phyloP scores from a whole-genome alignment of 2,329 filamentous ascomycete genomes.

The Daldinia eschscholtzii region DNA sequence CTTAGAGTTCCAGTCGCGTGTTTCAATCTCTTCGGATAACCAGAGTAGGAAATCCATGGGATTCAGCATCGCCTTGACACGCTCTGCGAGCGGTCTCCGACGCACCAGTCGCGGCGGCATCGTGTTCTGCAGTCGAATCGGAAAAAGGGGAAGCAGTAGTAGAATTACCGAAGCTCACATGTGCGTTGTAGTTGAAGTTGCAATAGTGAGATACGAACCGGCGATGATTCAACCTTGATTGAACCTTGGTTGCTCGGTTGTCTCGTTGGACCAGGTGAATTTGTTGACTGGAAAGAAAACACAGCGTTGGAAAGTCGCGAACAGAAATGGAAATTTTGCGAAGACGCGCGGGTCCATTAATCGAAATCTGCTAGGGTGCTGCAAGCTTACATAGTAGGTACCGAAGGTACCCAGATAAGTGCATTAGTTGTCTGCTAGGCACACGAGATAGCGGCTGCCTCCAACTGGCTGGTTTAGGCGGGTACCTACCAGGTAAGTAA shows the following conservation, averaged over 20 bases:
- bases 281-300: slow-evolving; percentile 42
- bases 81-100: slow-evolving; percentile 81
- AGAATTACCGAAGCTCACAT: slow-evolving; percentile 34
- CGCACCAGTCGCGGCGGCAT: slow-evolving; percentile 88
- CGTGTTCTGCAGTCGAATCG: slow-evolving; percentile 49
- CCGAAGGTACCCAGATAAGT: background rate
- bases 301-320: slow-evolving; percentile 18
- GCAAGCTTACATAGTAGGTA: slow-evolving; percentile 6
- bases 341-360: slow-evolving; percentile 21
- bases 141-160: background rate
- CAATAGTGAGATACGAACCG: slow-evolving; percentile 8
- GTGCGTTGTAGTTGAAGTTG: slow-evolving; percentile 6
- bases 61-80: slow-evolving; percentile 83
- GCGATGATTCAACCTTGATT: background rate
- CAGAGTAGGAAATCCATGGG: slow-evolving; percentile 91
- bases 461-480: slow-evolving; percentile 24
- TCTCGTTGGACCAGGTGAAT: background rate
- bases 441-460: slow-evolving; percentile 15
- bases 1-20: slow-evolving; percentile 89
- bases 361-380: slow-evolving; percentile 16
- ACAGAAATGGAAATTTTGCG: slow-evolving; percentile 18
- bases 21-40: slow-evolving; percentile 92
- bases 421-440: slow-evolving; percentile 11
- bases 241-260: slow-evolving; percentile 14
- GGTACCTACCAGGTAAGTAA: slow-evolving; percentile 13